Conservation (phyloP, 2,329 filamentous ascomycete genomes). For the Pseudofabraea citricarpa region DNA sequence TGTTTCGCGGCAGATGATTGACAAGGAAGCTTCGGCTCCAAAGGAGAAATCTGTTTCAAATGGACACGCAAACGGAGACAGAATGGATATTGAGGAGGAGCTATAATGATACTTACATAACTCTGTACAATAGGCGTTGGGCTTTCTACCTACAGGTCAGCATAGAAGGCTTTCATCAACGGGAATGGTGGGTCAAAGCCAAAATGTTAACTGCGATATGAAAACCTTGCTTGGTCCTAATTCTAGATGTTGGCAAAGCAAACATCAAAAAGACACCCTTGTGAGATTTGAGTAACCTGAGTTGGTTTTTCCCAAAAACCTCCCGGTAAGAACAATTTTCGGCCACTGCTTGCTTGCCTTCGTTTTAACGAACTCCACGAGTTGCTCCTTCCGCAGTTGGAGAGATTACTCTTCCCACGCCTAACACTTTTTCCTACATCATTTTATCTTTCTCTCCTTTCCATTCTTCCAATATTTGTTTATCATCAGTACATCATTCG, state of each 20-base stretch:
- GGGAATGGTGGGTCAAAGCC: background rate
- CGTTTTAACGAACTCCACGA: background rate
- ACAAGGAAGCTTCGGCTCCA: conserved; percentile 94
- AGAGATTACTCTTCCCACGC: too few species aligned
- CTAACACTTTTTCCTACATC: too few species aligned
- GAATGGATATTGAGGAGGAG: conserved; percentile 29
- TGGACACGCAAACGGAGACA: conserved; percentile 30
- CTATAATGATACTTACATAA: conserved; percentile 36
- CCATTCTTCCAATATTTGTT: too few species aligned
- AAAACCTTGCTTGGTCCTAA: background rate
- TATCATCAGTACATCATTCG: too few species aligned
- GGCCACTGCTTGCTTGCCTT: background rate
- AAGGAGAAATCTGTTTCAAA: conserved; percentile 55
- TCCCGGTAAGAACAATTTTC: background rate
- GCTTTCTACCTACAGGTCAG: conserved; percentile 8
- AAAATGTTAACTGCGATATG: background rate
- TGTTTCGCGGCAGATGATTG: conserved; percentile 98
- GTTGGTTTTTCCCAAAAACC: background rate
- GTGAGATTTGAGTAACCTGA: background rate
- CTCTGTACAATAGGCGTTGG: conserved; percentile 28
- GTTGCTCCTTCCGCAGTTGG: too few species aligned
- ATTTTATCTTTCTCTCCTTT: too few species aligned
- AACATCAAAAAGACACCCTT: background rate
- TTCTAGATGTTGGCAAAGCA: background rate
- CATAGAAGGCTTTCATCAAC: background rate